Percentiles rank a stretch among this genome's conserved stretches.
Evolutionary conservation across 495 filamentous ascomycete genomes (phyloP).

Genomic region (Usnea hakonensis): DNA sequence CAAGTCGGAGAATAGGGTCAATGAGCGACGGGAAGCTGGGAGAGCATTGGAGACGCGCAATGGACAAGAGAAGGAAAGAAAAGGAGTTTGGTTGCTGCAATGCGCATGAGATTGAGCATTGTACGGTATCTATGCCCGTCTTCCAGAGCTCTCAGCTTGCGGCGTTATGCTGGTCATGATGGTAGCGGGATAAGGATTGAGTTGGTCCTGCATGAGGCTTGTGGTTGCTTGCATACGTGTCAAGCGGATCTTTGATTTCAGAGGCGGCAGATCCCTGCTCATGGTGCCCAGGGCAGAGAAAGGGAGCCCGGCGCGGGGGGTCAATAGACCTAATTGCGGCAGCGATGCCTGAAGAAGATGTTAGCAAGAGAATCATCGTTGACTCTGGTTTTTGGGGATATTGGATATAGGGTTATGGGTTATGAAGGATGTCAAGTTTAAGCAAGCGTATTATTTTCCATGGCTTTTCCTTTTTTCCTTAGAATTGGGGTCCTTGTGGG

Average conservation of each 20-base stretch:
- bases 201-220: constrained; percentile 26
- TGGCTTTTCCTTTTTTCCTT: no score
- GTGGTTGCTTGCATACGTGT: constrained; percentile 25
- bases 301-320: not conserved
- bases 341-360: constrained; percentile 1
- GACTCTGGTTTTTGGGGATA: not conserved
- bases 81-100: not conserved
- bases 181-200: constrained; percentile 17
- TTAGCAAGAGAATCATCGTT: not conserved
- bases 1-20: not conserved
- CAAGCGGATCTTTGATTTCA: constrained; percentile 25
- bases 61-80: not conserved
- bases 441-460: constrained; percentile 1
- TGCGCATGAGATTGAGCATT: constrained; percentile 2
- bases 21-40: constrained; percentile 2
- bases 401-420: no score
- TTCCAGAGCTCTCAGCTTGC: no score
- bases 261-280: constrained; percentile 17
- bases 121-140: constrained; percentile 9
- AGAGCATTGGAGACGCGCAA: not conserved
- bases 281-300: not conserved
- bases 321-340: not conserved
- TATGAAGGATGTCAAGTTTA: not conserved
- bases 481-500: not conserved
- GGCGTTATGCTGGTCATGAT: constrained; percentile 4